Percentiles rank a stretch among this genome's conserved stretches.
Evolutionary conservation across 805 yeast genomes (phyloP).

Genomic region (Nakazawaea ernobii): DNA sequence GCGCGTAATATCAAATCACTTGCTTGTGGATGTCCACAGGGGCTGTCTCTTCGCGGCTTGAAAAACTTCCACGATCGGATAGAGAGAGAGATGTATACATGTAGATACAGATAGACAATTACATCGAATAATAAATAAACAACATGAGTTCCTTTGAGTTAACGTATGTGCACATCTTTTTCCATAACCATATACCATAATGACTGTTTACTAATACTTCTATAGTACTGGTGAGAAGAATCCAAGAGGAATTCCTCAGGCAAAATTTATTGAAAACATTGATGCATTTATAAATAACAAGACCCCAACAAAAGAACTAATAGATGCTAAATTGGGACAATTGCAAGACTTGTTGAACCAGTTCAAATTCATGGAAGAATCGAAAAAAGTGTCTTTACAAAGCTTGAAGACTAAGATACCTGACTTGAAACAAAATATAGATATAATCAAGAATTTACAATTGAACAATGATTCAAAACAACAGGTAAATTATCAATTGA

Average conservation of each 20-base stretch:
- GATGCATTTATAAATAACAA: slow-evolving; percentile 57
- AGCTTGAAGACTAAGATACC: slow-evolving; percentile 72
- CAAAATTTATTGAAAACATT: slow-evolving; percentile 85
- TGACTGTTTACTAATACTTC: no score
- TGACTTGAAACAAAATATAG: slow-evolving; percentile 84
- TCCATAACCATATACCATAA: neutral
- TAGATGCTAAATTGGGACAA: slow-evolving; percentile 43
- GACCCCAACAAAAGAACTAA: slow-evolving; percentile 23
- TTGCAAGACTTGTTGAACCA: slow-evolving; percentile 85
- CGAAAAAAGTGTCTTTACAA: slow-evolving; percentile 40
- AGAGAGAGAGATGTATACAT: neutral
- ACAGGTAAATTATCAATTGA: slow-evolving; percentile 77
- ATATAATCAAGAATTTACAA: slow-evolving; percentile 58
- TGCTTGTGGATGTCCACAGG: neutral
- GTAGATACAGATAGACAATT: neutral
- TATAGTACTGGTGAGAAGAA: slow-evolving; percentile 55
- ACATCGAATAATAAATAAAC: neutral
- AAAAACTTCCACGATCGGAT: no score
- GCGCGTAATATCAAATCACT: no score
- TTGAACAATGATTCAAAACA: slow-evolving; percentile 34
- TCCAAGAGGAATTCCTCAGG: slow-evolving; percentile 95
- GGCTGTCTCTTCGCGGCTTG: neutral
- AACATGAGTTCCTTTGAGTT: slow-evolving; percentile 7
- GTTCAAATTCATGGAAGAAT: slow-evolving; percentile 79
- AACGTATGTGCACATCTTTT: slow-evolving; percentile 4